A percentile compares a stretch with the other conserved stretches of the same genome.
Evolutionary conservation across 225 moss, liverwort and hornwort species (phyloP).

Genomic region (Rhytidiadelphus loreus): DNA sequence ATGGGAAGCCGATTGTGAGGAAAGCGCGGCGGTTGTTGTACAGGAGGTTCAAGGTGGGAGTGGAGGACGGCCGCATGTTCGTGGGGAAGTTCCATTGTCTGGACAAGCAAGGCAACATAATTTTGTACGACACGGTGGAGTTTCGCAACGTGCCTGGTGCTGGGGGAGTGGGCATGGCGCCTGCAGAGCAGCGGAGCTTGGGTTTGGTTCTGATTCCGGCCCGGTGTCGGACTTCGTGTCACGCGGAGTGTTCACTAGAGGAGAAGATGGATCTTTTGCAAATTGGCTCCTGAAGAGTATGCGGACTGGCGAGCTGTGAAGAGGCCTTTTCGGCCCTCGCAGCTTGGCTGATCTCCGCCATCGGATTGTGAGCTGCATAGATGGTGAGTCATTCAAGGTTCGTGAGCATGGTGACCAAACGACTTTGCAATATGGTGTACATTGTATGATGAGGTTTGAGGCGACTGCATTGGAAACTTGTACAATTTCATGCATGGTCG

Average conservation of each 20-base stretch:
- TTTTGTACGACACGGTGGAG: constrained; percentile 63
- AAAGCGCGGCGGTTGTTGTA: constrained; percentile 50
- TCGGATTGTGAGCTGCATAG: background rate
- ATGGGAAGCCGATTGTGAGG: constrained; percentile 24
- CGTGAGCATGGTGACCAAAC: background rate
- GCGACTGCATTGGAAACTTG: background rate
- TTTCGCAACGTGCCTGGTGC: constrained; percentile 21
- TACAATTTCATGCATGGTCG: background rate
- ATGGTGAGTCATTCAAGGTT: background rate
- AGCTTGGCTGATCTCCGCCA: background rate
- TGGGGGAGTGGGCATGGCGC: constrained; percentile 4
- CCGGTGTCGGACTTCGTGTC: constrained; percentile 65
- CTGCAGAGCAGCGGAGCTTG: constrained; percentile 55
- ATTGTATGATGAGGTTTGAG: background rate
- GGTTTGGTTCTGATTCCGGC: constrained; percentile 78
- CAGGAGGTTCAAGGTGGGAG: constrained; percentile 60
- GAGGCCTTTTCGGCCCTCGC: background rate
- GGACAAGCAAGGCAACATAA: constrained; percentile 85
- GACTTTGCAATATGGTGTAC: background rate
- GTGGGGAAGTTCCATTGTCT: constrained; percentile 74
- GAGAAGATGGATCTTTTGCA: constrained; percentile 54
- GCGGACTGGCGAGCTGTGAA: background rate
- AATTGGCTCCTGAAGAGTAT: background rate
- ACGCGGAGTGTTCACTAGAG: constrained; percentile 52
- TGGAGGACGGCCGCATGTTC: constrained; percentile 68